Conservation (phyloP, 129 eudicot species). For the Ambrosia trifida region DNA sequence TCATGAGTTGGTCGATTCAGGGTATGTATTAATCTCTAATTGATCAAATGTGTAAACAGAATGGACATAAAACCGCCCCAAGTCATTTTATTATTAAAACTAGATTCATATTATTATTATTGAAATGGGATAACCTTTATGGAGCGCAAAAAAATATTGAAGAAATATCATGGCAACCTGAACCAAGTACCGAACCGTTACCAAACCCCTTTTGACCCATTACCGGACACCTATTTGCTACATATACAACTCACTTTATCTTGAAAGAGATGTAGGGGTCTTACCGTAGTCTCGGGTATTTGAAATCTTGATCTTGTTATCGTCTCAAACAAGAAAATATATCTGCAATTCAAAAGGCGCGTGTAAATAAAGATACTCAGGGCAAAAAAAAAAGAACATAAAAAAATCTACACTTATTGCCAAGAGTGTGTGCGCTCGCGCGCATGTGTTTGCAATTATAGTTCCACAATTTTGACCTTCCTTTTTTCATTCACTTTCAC, state of each 20-base stretch:
- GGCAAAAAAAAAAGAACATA: not conserved
- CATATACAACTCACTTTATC: not conserved
- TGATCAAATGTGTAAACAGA: not conserved
- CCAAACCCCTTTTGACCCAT: not conserved
- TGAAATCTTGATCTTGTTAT: conserved; percentile 80
- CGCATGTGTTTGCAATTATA: not conserved
- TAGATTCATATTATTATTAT: not conserved
- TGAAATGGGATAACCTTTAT: not conserved
- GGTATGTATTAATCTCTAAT: not conserved
- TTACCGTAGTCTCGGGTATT: conserved; percentile 57
- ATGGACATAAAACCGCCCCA: not conserved
- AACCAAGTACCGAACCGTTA: not conserved
- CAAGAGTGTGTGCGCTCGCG: not conserved
- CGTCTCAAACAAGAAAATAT: conserved; percentile 84
- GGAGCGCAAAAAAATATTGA: not conserved
- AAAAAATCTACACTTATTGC: not conserved
- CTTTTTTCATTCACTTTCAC: conserved; percentile 12
- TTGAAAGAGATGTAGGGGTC: not conserved
- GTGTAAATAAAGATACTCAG: not conserved
- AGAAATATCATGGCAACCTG: not conserved
- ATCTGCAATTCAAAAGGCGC: conserved; percentile 46
- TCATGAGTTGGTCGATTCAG: not conserved
- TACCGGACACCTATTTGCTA: not conserved
- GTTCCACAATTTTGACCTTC: not conserved
- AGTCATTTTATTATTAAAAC: not conserved